phyloP scores from a whole-genome alignment of 2,329 filamentous ascomycete genomes.

The Paecilomyces fulvus region DNA sequence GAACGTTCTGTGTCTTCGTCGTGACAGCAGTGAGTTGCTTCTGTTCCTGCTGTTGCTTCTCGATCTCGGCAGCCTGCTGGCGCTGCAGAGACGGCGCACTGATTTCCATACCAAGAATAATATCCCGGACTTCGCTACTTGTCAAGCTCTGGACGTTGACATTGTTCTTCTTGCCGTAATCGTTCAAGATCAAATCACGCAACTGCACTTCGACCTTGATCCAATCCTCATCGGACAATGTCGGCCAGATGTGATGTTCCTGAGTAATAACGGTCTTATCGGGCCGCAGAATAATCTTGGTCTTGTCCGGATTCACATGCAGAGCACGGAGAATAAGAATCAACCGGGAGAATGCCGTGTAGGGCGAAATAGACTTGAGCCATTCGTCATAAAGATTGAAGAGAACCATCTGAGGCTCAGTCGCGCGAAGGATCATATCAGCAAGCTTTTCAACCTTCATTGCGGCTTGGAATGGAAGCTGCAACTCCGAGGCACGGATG shows the following conservation, averaged over 20 bases:
- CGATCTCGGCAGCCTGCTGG: conserved; percentile 96
- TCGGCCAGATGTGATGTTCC: conserved; percentile 98
- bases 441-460: conserved; percentile 99
- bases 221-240: conserved; percentile 91
- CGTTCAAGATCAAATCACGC: conserved; percentile 90
- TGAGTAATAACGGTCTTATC: conserved; percentile 98
- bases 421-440: conserved; percentile 96
- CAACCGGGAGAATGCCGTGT: conserved; percentile 94
- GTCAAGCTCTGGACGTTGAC: conserved; percentile 97
- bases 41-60: conserved; percentile 97
- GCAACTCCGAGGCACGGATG: conserved; percentile 91
- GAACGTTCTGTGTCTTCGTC: conserved; percentile 95
- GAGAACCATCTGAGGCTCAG: conserved; percentile 98
- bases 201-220: conserved; percentile 98
- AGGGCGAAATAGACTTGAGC: conserved; percentile 96
- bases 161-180: conserved; percentile 99
- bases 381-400: conserved; percentile 99
- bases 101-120: conserved; percentile 99
- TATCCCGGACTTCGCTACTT: conserved; percentile 92
- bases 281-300: conserved; percentile 85
- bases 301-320: conserved; percentile 98
- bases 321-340: conserved; percentile 88
- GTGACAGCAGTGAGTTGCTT: conserved; percentile 94
- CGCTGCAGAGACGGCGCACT: conserved; percentile 96
- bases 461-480: conserved; percentile 96